Evolutionary conservation across 2,329 filamentous ascomycete species (phyloP), one percentile per base, ranked within the genome.

Genomic region (Nectriaceae sp.): DNA sequence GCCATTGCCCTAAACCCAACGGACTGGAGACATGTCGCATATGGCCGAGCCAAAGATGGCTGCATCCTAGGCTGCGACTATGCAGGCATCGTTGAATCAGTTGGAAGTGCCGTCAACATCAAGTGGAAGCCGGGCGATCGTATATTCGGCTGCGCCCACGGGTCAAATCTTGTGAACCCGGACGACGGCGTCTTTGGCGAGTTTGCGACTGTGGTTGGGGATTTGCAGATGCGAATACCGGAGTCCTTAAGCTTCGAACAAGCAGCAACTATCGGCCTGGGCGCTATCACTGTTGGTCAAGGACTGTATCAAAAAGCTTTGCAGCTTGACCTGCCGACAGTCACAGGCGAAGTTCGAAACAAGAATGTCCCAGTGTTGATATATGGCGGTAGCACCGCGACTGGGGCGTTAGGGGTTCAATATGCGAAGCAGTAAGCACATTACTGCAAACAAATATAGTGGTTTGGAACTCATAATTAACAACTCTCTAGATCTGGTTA

Each of bases 361-460:
- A 65, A 70, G 10, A 60, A 69, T 33, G 59, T 69, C 36, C 65
- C 72, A 0, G 56, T 77, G 35, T 55, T 77, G 19, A 74, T 76
- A 50, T 75, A 77, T 45, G 75, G 73, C 36, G 74, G 72, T 15
- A 77, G 77, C 63, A 83, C 76, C 10, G 80, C 79, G 2, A 81
- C 80, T 0, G 77, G 75, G 62, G 76, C 81, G 38, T 75, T 80
- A 45, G 74, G 65, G 4, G 73, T 77, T 53, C 73, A 76, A 57
- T 72, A 60, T 52, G 72, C 72, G 46, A 71, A 70, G 53, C 59
- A 67, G n/a, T 51, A 20, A 47, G 29, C 18, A 31, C 11, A 22
- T 6, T 11, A 6, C 20, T 10, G 4, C 18, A 13, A 21, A 11
- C 36, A 3, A 36, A 5, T 15, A 38, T 10, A n/a, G 10, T n/a